Base-by-base conservation (phyloP, 495 filamentous ascomycete species). In the Lepidopterella palustris region DNA sequence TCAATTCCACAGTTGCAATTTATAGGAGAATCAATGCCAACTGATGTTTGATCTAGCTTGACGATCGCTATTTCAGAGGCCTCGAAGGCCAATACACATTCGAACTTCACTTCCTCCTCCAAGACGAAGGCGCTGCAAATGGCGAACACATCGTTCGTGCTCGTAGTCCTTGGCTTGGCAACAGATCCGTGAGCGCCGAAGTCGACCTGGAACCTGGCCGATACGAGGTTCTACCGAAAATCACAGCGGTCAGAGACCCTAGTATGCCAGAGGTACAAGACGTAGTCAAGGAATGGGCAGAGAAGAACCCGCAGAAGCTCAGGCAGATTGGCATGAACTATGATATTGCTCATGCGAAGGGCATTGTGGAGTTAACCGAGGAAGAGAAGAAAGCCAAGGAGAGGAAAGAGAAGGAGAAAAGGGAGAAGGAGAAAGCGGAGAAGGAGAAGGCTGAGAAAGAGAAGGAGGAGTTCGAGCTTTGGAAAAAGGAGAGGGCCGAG, bases 71-170 rank as follows among this genome's bases (percentile, higher is more conserved):
- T 67, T 97, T 92, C 76, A 74, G 76, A 48, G 90, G 91, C 0
- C 80, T 97, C 0, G 75, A 82, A 40, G 92, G 92, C n/a, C 83
- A 90, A 68, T 97, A 95, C 66, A 69, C 61, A 5, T 96, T 92
- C 72, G 71, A 82, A 8, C 75, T 96, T 0, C 82, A 87, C 50
- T 96, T 96, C 75, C 83, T 90, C 18, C 68, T 97, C 0, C 85
- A 96, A 63, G 87, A 85, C 65, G 84, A 87, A 42, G 54, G 57
- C 25, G 53, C 58, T 15, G 84, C 82, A 27, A 81, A 92, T 49
- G 79, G 87, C 47, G 87, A 92, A 51, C 96, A 95, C 68, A 83
- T 96, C 28, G 86, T 96, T 5, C 89, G 90, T 55, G 88, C 83
- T 54, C 82, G 84, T 31, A 82, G 80, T 45, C 81, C 81, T 52